Conservation (phyloP, 148 eudicot species). For the Simmondsia chinensis region DNA sequence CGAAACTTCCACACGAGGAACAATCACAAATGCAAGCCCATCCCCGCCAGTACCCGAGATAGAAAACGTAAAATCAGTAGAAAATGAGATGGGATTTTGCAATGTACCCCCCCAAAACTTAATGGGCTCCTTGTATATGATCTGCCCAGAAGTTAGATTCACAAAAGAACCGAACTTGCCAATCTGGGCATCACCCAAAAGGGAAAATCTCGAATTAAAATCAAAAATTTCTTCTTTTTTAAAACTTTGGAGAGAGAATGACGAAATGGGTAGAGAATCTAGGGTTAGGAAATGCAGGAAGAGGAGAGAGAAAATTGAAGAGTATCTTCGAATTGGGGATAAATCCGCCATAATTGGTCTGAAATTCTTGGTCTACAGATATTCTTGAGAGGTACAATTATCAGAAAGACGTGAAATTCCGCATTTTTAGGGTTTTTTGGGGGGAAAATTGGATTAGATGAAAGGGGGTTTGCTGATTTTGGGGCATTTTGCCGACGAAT, state of each 20-base stretch:
- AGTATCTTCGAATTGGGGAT: slow-evolving; percentile 9
- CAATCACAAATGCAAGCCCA: slow-evolving; percentile 39
- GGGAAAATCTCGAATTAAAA: slow-evolving; percentile 30
- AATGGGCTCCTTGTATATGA: slow-evolving; percentile 33
- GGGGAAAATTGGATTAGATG: no score
- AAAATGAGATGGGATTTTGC: slow-evolving; percentile 33
- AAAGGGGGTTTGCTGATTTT: no score
- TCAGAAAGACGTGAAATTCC: no score
- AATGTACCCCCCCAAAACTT: slow-evolving; percentile 19
- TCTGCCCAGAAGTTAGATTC: slow-evolving; percentile 38
- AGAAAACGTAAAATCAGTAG: slow-evolving; percentile 53
- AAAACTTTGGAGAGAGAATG: slow-evolving; percentile 28
- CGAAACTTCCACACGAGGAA: slow-evolving; percentile 19
- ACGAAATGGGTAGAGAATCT: slow-evolving; percentile 19
- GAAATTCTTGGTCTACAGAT: no score
- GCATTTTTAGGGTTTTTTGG: no score
- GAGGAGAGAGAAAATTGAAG: slow-evolving; percentile 3
- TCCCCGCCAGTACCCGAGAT: slow-evolving; percentile 35
- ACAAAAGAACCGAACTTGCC: slow-evolving; percentile 22
- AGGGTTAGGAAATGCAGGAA: slow-evolving; percentile 26
- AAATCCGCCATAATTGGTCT: slow-evolving; percentile 14
- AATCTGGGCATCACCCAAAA: slow-evolving; percentile 47
- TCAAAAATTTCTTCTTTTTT: slow-evolving; percentile 5
- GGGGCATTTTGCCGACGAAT: no score
- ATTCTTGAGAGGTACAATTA: no score